Base-by-base conservation (phyloP, 495 filamentous ascomycete genomes). In the Acidiella bohemica region DNA sequence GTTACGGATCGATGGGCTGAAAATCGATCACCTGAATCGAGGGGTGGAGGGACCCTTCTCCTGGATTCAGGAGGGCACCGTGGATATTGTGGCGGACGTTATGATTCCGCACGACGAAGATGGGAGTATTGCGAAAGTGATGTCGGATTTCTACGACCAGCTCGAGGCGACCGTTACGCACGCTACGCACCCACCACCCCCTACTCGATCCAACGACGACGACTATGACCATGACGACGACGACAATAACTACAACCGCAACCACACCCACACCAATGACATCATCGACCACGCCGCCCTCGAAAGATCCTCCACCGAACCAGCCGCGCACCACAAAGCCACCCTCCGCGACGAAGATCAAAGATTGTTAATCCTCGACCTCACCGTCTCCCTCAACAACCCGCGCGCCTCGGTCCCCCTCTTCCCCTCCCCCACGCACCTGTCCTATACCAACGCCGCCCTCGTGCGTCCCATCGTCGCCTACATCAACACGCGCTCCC, bases 401-500 rank as follows among this genome's bases (percentile, higher is more conserved):
- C 84, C 93, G 19, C 78, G 80, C 42, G 90, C 90, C 27, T 76
- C 79, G 0, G 86, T 97, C 1, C 90, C 90, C 0, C 72, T 97
- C 39, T 95, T 95, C 60, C 90, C 80, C 18, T 95, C 95, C 60
- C 90, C 80, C 18, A 72, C 69, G 40, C 80, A 94, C 58, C 68
- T 96, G 11, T 90, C 84, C 23, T 96, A 96, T 60, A 81, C 93
- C 46, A 96, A 95, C 59, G 87, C 87, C 53, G 90, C 90, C 2
- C 73, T 97, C 5, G 80, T 96, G 28, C 75, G 90, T 19, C 90
- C 90, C 12, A 97, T 97, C 40, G 90, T 97, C n/a, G 92, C 90
- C 1, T 97, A 95, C 54, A 95, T 97, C 61, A 97, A 97, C 59
- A 83, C 83, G 22, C 75, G 80, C 55, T 78, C 75, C 52, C 22